Conservation (phyloP, 108 stramenopile genomes). For the Nitzschia sp. region DNA sequence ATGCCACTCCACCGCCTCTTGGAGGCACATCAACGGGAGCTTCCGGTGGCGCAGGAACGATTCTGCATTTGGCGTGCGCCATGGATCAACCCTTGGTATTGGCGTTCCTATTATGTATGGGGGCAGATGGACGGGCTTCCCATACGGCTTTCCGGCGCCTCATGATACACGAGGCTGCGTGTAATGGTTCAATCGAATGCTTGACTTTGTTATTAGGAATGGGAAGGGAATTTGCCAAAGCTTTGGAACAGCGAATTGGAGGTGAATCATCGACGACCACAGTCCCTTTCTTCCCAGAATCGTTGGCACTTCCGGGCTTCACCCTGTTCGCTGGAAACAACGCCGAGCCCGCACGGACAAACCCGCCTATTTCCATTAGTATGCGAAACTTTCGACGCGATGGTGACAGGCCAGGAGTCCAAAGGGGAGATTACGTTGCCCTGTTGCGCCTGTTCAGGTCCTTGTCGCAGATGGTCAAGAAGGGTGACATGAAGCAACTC, state of each 20-base stretch:
- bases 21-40: constrained; percentile 42
- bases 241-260: not conserved
- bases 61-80: constrained; percentile 82
- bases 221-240: constrained; percentile 37
- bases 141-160: constrained; percentile 86
- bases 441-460: constrained; percentile 27
- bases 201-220: constrained; percentile 72
- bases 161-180: constrained; percentile 84
- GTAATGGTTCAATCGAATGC: constrained; percentile 74
- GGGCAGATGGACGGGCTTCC: constrained; percentile 64
- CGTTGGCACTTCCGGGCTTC: constrained; percentile 8
- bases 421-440: constrained; percentile 26
- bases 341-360: constrained; percentile 12
- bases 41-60: constrained; percentile 66
- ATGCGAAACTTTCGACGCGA: constrained; percentile 28
- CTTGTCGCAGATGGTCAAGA: constrained; percentile 20
- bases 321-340: not conserved
- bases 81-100: constrained; percentile 75
- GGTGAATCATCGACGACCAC: not conserved
- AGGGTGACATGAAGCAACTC: constrained; percentile 50
- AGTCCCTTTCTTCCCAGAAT: constrained; percentile 32
- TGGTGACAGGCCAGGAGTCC: not conserved
- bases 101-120: constrained; percentile 75
- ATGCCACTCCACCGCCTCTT: constrained; percentile 68
- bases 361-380: constrained; percentile 15